Evolutionary conservation across 1,284 basidiomycete species (phyloP).

Genomic region (Meira nashicola): DNA sequence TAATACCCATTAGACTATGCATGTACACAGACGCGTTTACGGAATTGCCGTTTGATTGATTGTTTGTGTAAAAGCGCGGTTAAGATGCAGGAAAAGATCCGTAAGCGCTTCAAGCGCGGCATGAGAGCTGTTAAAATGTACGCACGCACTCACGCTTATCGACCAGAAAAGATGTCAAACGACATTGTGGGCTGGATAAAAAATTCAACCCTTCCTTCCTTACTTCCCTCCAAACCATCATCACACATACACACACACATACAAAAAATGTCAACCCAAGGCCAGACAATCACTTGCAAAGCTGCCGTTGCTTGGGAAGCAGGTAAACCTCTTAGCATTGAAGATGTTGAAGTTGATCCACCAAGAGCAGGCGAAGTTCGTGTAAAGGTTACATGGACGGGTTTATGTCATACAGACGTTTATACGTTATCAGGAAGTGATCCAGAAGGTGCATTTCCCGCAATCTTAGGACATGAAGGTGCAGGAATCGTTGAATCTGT

Average conservation of each 20-base stretch:
- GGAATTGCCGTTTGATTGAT: too few species aligned
- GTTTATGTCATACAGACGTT: constrained; percentile 96
- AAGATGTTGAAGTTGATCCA: constrained; percentile 87
- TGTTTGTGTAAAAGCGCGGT: too few species aligned
- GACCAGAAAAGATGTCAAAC: too few species aligned
- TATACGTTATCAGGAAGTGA: constrained; percentile 96
- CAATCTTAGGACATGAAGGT: constrained; percentile 66
- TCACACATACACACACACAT: background rate
- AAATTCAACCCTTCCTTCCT: too few species aligned
- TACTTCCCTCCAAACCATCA: background rate
- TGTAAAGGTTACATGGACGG: constrained; percentile 85
- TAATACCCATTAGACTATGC: too few species aligned
- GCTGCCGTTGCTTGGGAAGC: constrained; percentile 96
- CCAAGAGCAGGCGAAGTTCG: constrained; percentile 86
- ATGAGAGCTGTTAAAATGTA: too few species aligned
- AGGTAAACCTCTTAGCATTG: constrained; percentile 78
- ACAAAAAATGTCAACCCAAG: constrained; percentile 15
- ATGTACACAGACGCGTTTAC: too few species aligned
- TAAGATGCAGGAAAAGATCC: too few species aligned
- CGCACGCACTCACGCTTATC: too few species aligned
- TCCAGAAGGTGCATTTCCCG: constrained; percentile 91
- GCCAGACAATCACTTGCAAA: constrained; percentile 46
- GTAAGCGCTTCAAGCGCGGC: too few species aligned
- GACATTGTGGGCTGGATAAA: too few species aligned
- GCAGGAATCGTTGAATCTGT: constrained; percentile 72